A percentile compares a stretch with the other conserved stretches of the same genome.
Conservation (phyloP, 176 grass and related monocot genomes). For the Hordeum vulgare region MorexV3_pseudomolecules_assembly NC_058524.1:568293264-568293763, state of each 20-base stretch:
- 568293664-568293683: background rate
- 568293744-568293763: background rate
- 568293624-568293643: too few relatives aligned
- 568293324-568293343: background rate
- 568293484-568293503: background rate
- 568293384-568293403: conserved; percentile 85
- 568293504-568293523: background rate
- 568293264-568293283: background rate
- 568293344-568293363: conserved; percentile 59
- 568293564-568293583: background rate
- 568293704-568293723: background rate
- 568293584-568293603: too few relatives aligned
- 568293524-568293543: background rate
- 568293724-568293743: too few relatives aligned
- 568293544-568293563: background rate
- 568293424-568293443: conserved; percentile 66
- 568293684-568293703: background rate
- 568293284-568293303: background rate
- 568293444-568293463: conserved; percentile 93
- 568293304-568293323: background rate
- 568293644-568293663: background rate
- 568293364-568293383: conserved; percentile 88
- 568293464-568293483: background rate
- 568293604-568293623: background rate
- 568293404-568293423: conserved; percentile 64